Base-by-base conservation (phyloP, 352 stramenopile species). In the Phytophthora gonapodyides region DNA sequence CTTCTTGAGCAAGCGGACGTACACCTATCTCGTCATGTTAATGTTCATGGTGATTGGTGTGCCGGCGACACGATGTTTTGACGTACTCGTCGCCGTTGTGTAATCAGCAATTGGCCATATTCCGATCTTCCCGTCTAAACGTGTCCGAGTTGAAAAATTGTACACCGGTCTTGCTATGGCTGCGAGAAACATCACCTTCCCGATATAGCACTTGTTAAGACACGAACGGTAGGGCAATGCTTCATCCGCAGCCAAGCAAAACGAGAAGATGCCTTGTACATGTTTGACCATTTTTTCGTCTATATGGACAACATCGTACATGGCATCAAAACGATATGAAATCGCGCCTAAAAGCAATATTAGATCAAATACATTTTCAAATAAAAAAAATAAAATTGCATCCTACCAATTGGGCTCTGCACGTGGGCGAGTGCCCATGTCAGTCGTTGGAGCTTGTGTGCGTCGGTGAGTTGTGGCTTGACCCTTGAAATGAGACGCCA, bases 261-360 rank as follows among this genome's bases (percentile, higher is more conserved):
- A 13, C 35, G 46, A 5, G 21, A 43, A 2, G 52, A 21, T 5
- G 27, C 49, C 16, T 54, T 54, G 38, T 57, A 57, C 10, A 72
- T 15, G 33, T 64, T 67, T 33, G 64, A 64, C 52, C 64, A 67
- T 21, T 67, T 73, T n/a, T 31, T 57, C 59, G 48, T 67, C 51
- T 12, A 48, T 19, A 45, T 67, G 45, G 3, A 61, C 37, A 19
- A 40, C 16, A 42, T 61, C 51, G 4, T 54, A 67, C 44, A 62
- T 67, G 36, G 56, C 30, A 50, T 67, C 12, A 5, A 52, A 30
- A 15, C 51, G 17, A 53, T 37, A 57, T n/a, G n/a, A 42, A 15
- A n/a, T 16, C 0, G 7, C 36, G 3, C 50, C 59, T 61, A 57
- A 16, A 37, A 30, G 52, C 55, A 48, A 38, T 43, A 55, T 16